phyloP scores from a whole-genome alignment of 176 grass and related monocot genomes.

The Bonia amplexicaulis region DNA sequence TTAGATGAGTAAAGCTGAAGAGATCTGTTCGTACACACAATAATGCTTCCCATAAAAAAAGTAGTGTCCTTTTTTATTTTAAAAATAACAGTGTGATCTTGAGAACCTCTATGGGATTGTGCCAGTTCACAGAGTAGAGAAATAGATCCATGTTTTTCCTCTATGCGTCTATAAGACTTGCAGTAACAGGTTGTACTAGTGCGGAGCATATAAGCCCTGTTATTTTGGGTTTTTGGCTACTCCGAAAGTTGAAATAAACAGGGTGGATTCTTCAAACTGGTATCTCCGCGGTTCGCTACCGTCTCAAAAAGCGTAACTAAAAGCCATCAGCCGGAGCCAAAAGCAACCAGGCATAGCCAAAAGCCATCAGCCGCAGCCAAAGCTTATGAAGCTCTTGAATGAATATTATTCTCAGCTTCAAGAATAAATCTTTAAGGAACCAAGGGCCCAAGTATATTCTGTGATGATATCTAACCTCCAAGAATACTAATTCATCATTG shows the following conservation, averaged over 20 bases:
- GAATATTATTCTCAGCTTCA: background rate
- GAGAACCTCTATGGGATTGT: background rate
- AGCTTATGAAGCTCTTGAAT: background rate
- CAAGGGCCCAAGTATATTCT: background rate
- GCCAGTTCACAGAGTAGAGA: background rate
- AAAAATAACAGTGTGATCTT: background rate
- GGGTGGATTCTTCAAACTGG: too few species aligned
- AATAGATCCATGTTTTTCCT: background rate
- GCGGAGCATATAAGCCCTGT: background rate
- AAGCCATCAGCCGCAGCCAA: too few species aligned
- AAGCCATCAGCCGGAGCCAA: too few species aligned
- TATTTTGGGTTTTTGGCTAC: too few species aligned
- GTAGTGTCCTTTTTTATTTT: background rate
- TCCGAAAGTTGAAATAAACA: too few species aligned
- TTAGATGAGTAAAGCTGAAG: slow-evolving; percentile 8
- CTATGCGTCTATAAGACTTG: background rate
- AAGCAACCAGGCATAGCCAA: too few species aligned
- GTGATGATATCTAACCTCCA: background rate
- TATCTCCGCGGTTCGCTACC: too few species aligned
- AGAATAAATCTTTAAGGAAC: background rate
- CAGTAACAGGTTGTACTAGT: background rate
- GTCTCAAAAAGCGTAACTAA: too few species aligned
- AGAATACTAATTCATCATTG: background rate
- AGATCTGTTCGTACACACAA: background rate
- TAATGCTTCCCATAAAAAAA: background rate